These are phyloP conservation scores for Beauveria bassiana DNA, from an alignment of 2,329 filamentous ascomycete genomes.

Conservation along the genomic window DNA sequence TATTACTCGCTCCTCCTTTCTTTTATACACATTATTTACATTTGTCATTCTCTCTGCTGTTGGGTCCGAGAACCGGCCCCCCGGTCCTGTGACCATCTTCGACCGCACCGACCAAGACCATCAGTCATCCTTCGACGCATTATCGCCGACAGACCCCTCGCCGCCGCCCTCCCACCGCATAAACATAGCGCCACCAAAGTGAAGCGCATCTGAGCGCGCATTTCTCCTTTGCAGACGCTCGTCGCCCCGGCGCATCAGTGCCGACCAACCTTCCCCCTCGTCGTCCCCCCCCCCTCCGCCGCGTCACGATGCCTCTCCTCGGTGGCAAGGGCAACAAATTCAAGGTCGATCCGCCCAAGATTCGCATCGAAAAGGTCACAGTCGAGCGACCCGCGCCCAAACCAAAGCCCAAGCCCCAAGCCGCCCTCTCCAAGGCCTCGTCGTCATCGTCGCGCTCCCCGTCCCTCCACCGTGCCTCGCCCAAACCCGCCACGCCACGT, in stretches of 20 bases:
- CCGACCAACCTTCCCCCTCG: neutral
- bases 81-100: constrained; percentile 4
- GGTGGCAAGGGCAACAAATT: constrained; percentile 39
- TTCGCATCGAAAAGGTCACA: constrained; percentile 45
- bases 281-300: neutral
- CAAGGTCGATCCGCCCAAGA: constrained; percentile 41
- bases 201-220: neutral
- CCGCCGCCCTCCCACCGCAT: neutral
- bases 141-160: neutral
- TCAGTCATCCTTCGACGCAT: neutral
- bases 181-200: neutral
- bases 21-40: neutral
- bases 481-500: constrained; percentile 29
- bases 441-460: constrained; percentile 27
- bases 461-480: constrained; percentile 31
- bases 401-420: constrained; percentile 29
- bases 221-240: neutral
- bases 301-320: constrained; percentile 25
- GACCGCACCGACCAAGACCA: neutral
- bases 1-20: neutral
- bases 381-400: constrained; percentile 31
- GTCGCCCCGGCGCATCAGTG: neutral
- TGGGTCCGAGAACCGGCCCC: neutral
- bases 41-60: neutral
- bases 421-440: constrained; percentile 20